A percentile compares a stretch with the other conserved stretches of the same genome.
Conservation (phyloP, 176 grass and related monocot species). For the Stipa capillata region DNA sequence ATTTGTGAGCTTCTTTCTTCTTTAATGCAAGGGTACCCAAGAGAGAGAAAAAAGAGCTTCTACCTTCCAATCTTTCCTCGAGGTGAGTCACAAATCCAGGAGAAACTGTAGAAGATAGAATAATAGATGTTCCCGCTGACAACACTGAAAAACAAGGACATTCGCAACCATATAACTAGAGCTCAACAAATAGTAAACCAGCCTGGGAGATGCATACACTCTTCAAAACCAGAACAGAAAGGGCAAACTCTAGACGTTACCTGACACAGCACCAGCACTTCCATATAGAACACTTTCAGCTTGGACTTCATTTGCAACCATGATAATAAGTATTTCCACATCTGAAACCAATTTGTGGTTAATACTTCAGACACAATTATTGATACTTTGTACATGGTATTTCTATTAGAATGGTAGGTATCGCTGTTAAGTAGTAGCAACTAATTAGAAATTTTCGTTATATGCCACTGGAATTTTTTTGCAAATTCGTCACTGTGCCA, state of each 20-base stretch:
- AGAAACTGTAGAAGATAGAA: conserved; percentile 94
- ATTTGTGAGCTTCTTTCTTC: not conserved
- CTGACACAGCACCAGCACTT: conserved; percentile 59
- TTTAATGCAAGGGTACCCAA: not conserved
- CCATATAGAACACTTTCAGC: conserved; percentile 96
- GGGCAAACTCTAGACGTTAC: conserved; percentile 38
- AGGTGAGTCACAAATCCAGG: conserved; percentile 74
- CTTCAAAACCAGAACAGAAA: not conserved
- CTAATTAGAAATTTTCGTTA: no score
- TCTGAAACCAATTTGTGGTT: conserved; percentile 41
- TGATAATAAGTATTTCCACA: conserved; percentile 85
- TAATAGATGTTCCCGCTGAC: conserved; percentile 62
- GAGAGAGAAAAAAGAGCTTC: not conserved
- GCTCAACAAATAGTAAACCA: conserved; percentile 1
- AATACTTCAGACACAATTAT: not conserved
- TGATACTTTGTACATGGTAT: not conserved
- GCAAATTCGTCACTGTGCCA: no score
- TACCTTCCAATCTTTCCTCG: conserved; percentile 80
- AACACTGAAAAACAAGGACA: conserved; percentile 46
- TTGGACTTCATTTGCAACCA: conserved; percentile 97
- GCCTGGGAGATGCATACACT: not conserved
- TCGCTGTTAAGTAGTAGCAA: not conserved
- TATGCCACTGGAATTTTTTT: no score
- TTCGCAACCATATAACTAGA: conserved; percentile 1
- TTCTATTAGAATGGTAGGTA: not conserved